These are phyloP conservation scores for Boletus sp. DNA, from an alignment of 768 basidiomycete genomes.

Conservation along the genomic window DNA sequence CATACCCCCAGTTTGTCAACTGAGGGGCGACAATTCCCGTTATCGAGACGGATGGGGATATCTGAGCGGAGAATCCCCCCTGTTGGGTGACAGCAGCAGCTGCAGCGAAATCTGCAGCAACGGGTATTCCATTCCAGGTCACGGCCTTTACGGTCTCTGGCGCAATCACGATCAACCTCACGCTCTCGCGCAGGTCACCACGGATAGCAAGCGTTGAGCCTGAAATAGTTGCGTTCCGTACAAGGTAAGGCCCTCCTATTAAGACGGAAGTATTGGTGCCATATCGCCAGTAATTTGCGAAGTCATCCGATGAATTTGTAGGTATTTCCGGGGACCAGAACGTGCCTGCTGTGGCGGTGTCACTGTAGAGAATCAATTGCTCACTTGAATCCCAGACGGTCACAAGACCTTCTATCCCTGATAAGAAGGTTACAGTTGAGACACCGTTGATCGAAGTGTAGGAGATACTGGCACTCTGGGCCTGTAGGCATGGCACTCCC, in stretches of 20 bases:
- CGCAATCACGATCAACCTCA: slow-evolving; percentile 61
- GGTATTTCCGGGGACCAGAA: slow-evolving; percentile 77
- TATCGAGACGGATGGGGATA: slow-evolving; percentile 35
- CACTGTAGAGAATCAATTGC: slow-evolving; percentile 68
- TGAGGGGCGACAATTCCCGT: slow-evolving; percentile 42
- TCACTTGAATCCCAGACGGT: slow-evolving; percentile 65
- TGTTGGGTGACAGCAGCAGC: slow-evolving; percentile 26
- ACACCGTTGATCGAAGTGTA: slow-evolving; percentile 22
- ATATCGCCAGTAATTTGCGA: slow-evolving; percentile 66
- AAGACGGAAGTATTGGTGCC: slow-evolving; percentile 71
- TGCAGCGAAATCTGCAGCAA: slow-evolving; percentile 39
- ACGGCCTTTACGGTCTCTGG: slow-evolving; percentile 51
- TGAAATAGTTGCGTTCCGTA: slow-evolving; percentile 51
- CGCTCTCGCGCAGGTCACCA: slow-evolving; percentile 67
- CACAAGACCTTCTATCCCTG: slow-evolving; percentile 56
- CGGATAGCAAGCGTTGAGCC: slow-evolving; percentile 53
- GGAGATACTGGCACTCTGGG: slow-evolving; percentile 25
- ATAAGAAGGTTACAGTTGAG: slow-evolving; percentile 52
- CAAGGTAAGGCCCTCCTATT: slow-evolving; percentile 63
- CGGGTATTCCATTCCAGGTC: slow-evolving; percentile 67
- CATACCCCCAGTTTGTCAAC: slow-evolving; percentile 70
- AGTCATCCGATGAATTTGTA: slow-evolving; percentile 35
- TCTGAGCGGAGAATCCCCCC: slow-evolving; percentile 50
- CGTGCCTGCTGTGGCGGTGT: slow-evolving; percentile 61
- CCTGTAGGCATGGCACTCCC: slow-evolving; percentile 44